Percentiles rank a stretch among this genome's conserved stretches.
Evolutionary conservation across 345 rosid genomes (phyloP).

Genomic region (Gossypium sturtianum): DNA sequence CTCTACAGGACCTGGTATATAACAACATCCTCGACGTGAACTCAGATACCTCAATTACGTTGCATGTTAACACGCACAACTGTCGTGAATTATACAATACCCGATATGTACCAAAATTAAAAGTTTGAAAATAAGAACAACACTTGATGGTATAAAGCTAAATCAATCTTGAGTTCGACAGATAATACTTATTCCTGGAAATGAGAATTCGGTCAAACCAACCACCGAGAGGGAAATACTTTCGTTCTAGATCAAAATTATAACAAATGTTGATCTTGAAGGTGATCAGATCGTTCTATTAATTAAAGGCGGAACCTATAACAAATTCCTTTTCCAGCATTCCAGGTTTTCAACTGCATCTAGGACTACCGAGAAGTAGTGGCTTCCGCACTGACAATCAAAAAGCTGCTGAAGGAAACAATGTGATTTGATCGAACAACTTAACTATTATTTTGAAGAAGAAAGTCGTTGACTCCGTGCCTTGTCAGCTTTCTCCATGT

Average conservation of each 20-base stretch:
- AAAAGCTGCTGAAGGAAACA: constrained; percentile 14
- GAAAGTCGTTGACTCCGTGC: constrained; percentile 81
- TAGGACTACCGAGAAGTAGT: neutral
- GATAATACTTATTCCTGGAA: neutral
- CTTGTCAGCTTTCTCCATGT: constrained; percentile 89
- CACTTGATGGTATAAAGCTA: neutral
- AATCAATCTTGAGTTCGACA: neutral
- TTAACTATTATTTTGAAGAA: constrained; percentile 35
- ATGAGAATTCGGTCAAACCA: neutral
- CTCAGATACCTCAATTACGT: no score
- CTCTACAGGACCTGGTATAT: no score
- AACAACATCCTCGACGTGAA: no score
- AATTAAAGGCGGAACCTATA: neutral
- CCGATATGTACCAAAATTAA: no score
- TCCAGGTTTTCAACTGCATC: neutral
- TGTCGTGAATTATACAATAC: no score
- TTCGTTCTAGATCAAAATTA: neutral
- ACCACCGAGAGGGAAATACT: neutral
- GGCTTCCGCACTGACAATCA: constrained; percentile 9
- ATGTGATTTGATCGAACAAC: constrained; percentile 9
- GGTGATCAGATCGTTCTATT: neutral
- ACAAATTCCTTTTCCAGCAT: neutral
- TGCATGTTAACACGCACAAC: no score
- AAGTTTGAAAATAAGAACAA: no score
- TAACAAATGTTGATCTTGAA: neutral